Evolutionary conservation across 805 yeast species (phyloP), one percentile per base, ranked within the genome.

Genomic region (Suhomyces faveliae): DNA sequence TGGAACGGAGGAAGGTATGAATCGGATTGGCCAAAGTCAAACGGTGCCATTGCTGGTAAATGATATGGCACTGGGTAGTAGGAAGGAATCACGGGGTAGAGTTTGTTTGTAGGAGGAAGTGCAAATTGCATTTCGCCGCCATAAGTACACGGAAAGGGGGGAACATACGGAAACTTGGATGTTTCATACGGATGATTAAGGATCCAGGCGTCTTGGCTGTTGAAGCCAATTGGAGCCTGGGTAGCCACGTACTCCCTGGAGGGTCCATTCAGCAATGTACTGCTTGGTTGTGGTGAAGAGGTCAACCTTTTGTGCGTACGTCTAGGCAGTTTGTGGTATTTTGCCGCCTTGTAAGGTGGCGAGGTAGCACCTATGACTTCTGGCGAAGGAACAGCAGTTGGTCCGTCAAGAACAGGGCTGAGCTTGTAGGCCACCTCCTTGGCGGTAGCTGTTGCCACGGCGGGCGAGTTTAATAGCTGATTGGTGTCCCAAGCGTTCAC

Each of bases 401-500:
- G 37, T 17, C 37, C 37, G 5, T 33, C 37, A 15, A 33, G 21
- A 33, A 17, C 37, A 9, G 37, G 37, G 8, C 21, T 33, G 37
- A n/a, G 30, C 8, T n/a, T 27, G n/a, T 56, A 49, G 9, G 61
- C 51, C 50, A 22, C 23, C 15, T 27, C 30, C 15, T 6, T 5
- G 21, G n/a, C 21, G 4, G 37, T 33, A 7, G 12, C 4, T 4
- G 8, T 30, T n/a, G 35, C 19, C 17, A 13, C 5, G 2, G 9
- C 13, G 19, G 19, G 19, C 27, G 27, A 6, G 8, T 40, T n/a
- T n/a, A 40, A 7, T 43, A 44, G 42, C 25, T 23, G n/a, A 20
- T 45, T 40, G 12, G 43, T 45, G 11, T 40, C 35, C 50, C 50
- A 51, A 11, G 54, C 52, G 19, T 49, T 51, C 24, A 22, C 42